Evolutionary conservation across 257 asterid species (phyloP).

Genomic region (Primulina eburnea): DNA sequence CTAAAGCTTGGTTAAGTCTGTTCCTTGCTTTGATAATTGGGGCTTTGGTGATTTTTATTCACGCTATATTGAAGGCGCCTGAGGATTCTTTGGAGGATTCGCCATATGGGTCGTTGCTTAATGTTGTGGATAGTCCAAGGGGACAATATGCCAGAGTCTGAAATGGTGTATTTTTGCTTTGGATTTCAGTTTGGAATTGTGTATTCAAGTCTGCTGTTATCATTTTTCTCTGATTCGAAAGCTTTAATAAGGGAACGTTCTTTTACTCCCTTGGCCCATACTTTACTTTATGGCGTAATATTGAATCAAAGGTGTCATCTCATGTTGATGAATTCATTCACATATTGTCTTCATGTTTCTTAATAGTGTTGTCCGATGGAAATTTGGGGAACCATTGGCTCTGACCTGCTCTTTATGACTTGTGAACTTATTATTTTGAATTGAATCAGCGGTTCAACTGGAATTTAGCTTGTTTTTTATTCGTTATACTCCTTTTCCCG

Average conservation of each 20-base stretch:
- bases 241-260: not conserved
- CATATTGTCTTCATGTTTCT: not conserved
- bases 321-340: not conserved
- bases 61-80: slow-evolving; percentile 77
- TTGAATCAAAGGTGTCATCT: not conserved
- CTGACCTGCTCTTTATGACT: not conserved
- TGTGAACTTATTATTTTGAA: too few relatives aligned
- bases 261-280: not conserved
- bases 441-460: not conserved
- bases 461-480: not conserved
- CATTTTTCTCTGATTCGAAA: not conserved
- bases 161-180: slow-evolving; percentile 13
- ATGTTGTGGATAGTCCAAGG: slow-evolving; percentile 65
- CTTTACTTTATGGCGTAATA: not conserved
- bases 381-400: not conserved
- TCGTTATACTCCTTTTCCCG: too few relatives aligned
- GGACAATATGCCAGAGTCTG: slow-evolving; percentile 75
- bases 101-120: slow-evolving; percentile 81
- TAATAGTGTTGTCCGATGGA: not conserved
- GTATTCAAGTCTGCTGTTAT: not conserved
- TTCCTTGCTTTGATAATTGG: slow-evolving; percentile 49
- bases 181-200: slow-evolving; percentile 1
- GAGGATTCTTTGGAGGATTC: slow-evolving; percentile 68
- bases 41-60: slow-evolving; percentile 45
- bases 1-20: slow-evolving; percentile 58